Evolutionary conservation across 495 filamentous ascomycete genomes (phyloP), one percentile per base, ranked within the genome.

Genomic region (Daldinia vernicosa): DNA sequence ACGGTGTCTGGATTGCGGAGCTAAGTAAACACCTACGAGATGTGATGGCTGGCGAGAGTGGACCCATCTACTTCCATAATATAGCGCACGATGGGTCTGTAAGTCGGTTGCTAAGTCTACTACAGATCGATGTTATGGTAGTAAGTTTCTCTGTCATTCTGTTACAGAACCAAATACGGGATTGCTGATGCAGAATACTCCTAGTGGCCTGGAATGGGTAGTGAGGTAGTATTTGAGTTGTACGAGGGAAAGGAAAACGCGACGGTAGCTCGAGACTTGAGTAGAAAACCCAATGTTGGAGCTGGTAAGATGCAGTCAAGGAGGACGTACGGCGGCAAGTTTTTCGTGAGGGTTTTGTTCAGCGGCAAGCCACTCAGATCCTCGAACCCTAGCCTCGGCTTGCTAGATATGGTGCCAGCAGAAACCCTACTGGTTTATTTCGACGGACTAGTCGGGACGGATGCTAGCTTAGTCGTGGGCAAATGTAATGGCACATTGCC

Each of bases 41-140:
- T 37, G 77, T 74, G 32, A 78, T 85, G 14, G 72, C 72, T 14
- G 80, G 78, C 9, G 75, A 73, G 12, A 69, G 66, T 17, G 57
- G 75, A 28, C 77, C 84, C 2, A 80, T 83, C 33, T 92, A 90
- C 72, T 74, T 84, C 52, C 89, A 93, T 73, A 90, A 91, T 61
- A 78, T 93, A 58, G 90, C 88, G 17, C 90, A 93, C 70, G 90
- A 92, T 69, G 90, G 90, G 11, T 89, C 85, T 19, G 71, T 93
- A 11, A 86, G 86, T 7, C 77, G 83, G 4, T 66, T 93, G n/a
- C 73, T 93, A 27, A 81, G 82, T 4, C 82, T 91, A n/a, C 74
- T 93, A 63, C 90, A 92, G 74, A 71, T 89, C 4, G 86, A 90
- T 39, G 71, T 77, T 40, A 92, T 92, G 89, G 86, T 91, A 51